Conservation (phyloP, 768 basidiomycete genomes). For the Tephrocybe sp. region DNA sequence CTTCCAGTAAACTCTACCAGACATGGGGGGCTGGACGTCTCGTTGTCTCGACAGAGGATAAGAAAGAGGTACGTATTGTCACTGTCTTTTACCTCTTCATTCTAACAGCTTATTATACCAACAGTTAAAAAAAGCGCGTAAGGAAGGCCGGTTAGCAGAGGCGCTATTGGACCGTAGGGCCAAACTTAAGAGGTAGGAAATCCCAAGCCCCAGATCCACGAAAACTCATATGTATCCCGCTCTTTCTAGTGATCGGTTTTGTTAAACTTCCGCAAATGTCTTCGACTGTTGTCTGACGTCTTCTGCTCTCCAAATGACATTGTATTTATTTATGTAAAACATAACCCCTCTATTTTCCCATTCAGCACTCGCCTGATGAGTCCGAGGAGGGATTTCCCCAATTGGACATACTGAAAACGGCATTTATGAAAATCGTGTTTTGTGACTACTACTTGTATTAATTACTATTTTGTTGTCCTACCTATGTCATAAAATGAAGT, state of each 20-base stretch:
- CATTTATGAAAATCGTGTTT: too few relatives aligned
- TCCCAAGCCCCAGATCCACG: background rate
- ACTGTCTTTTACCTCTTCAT: constrained; percentile 2
- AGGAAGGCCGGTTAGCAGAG: constrained; percentile 81
- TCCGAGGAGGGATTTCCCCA: too few relatives aligned
- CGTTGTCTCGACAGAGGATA: constrained; percentile 68
- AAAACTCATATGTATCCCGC: background rate
- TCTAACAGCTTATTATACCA: background rate
- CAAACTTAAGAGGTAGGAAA: constrained; percentile 75
- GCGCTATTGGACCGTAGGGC: constrained; percentile 76
- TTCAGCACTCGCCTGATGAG: too few relatives aligned
- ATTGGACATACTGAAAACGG: too few relatives aligned
- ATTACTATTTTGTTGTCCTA: too few relatives aligned
- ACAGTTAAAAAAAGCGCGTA: constrained; percentile 75
- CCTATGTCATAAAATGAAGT: too few relatives aligned
- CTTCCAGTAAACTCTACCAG: constrained; percentile 65
- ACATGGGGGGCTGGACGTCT: constrained; percentile 83
- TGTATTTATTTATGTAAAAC: too few relatives aligned
- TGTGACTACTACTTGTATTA: too few relatives aligned
- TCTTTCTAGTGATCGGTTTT: constrained; percentile 47
- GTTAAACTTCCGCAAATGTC: constrained; percentile 32
- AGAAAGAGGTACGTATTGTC: constrained; percentile 57
- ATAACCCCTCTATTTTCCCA: too few relatives aligned
- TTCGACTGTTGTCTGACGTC: background rate
- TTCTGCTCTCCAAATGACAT: too few relatives aligned